Base-by-base conservation (phyloP, 495 filamentous ascomycete species). In the Xylaria castorea region DNA sequence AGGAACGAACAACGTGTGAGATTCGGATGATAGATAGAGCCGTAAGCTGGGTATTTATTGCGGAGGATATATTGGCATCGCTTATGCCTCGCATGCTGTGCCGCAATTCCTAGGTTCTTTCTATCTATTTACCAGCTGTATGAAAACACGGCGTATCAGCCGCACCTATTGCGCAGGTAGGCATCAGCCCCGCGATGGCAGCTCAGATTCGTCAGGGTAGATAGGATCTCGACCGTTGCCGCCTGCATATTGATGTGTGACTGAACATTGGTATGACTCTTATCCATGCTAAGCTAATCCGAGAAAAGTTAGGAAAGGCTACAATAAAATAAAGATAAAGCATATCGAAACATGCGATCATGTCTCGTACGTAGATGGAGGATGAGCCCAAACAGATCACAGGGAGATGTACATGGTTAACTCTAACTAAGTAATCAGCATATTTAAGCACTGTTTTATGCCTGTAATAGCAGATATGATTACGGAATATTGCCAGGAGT, bases 1-100 rank as follows among this genome's bases (percentile, higher is more conserved):
- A 20, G 46, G 46, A 48, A 48, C 4, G 53, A 57, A 32, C 27
- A 14, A 27, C 27, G 14, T 32, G 22, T 57, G 53, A 3, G 25
- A 18, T 18, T 8, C 25, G 22, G 51, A 30, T 30, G 8, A 16
- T 16, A 55, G 8, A 16, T 4, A 55, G 11, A 27, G 51, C 11
- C 12, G 16, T 55, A 3, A 55, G 51, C 25, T 30, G 51, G 12
- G n/a, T 55, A 55, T 55, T 55, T 55, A 55, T 55, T 25, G 11
- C 11, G 8, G 51, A 8, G 25, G 0, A 30, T 27, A 5, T 30
- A 30, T 22, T 5, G 12, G 3, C 0, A 55, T 20, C 27, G 12
- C 25, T 30, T 30, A 55, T 55, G 22, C 51, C 25, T 30, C 51
- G 25, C 57, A 60, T 34, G 57, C 57, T 60, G 57, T 60, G 57